Conservation (phyloP, 805 yeast genomes). For the Candida pseudofarinosa region DNA sequence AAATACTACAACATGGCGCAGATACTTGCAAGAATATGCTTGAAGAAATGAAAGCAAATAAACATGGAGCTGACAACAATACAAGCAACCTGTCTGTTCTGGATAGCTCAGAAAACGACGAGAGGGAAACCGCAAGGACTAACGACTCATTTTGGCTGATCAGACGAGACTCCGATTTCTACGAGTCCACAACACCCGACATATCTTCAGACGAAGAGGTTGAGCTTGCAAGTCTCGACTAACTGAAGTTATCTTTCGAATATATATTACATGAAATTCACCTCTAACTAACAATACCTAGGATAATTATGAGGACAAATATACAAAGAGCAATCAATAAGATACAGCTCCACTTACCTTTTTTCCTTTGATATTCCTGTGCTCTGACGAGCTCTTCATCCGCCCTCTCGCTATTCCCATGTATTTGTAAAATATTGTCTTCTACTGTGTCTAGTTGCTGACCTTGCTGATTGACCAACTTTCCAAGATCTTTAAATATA, state of each 20-base stretch:
- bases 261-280: not conserved
- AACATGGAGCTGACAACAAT: slow-evolving; percentile 19
- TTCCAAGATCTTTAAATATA: slow-evolving; percentile 77
- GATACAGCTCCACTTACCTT: slow-evolving; percentile 72
- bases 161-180: not conserved
- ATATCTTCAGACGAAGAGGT: slow-evolving; percentile 8
- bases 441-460: slow-evolving; percentile 80
- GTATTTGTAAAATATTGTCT: slow-evolving; percentile 63
- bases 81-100: slow-evolving; percentile 10
- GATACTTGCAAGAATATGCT: slow-evolving; percentile 19
- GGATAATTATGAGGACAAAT: slow-evolving; percentile 52
- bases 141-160: slow-evolving; percentile 6
- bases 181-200: slow-evolving; percentile 13
- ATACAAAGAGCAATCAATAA: slow-evolving; percentile 56
- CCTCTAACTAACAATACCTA: slow-evolving; percentile 46
- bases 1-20: slow-evolving; percentile 26
- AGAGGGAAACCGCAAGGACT: slow-evolving; percentile 3
- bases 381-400: slow-evolving; percentile 69
- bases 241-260: not conserved
- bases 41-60: slow-evolving; percentile 12
- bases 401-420: slow-evolving; percentile 65
- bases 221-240: slow-evolving; percentile 10
- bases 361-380: slow-evolving; percentile 64
- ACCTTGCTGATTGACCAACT: slow-evolving; percentile 80
- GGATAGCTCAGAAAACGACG: slow-evolving; percentile 1